Conservation (phyloP, 1,284 basidiomycete genomes). For the Tilletia indica region DNA sequence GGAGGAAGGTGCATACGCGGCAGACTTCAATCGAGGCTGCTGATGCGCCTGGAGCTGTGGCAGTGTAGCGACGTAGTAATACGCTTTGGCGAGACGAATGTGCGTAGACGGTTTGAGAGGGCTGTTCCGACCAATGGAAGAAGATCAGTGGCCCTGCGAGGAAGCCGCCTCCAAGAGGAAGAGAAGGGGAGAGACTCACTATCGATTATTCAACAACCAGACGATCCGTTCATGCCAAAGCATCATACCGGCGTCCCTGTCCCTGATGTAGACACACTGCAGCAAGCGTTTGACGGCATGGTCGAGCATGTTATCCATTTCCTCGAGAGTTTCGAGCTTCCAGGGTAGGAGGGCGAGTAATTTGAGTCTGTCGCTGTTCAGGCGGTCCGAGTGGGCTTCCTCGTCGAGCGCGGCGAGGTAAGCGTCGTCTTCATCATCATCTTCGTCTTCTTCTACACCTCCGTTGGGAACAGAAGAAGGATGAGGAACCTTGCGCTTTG, state of each 20-base stretch:
- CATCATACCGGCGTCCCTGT: not conserved
- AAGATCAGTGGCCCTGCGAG: not conserved
- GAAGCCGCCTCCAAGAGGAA: no score
- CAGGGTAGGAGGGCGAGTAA: not conserved
- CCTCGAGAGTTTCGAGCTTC: not conserved
- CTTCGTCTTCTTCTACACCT: not conserved
- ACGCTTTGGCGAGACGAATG: not conserved
- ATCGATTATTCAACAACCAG: not conserved
- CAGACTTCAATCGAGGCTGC: not conserved
- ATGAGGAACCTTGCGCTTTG: not conserved
- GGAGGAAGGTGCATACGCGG: slow-evolving; percentile 3
- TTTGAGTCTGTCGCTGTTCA: not conserved
- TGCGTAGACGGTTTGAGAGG: not conserved
- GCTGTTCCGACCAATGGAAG: not conserved
- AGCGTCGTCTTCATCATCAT: not conserved
- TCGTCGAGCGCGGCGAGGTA: slow-evolving; percentile 1
- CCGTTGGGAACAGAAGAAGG: no score
- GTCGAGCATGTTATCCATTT: not conserved
- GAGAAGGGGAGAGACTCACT: not conserved
- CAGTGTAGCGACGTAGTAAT: not conserved
- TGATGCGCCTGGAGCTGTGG: not conserved
- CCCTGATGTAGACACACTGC: not conserved
- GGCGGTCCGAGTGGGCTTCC: not conserved
- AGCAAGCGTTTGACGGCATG: not conserved
- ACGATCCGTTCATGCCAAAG: not conserved